Conservation (phyloP, 1,139 yeast genomes). For the Yamadazyma triangularis region DNA sequence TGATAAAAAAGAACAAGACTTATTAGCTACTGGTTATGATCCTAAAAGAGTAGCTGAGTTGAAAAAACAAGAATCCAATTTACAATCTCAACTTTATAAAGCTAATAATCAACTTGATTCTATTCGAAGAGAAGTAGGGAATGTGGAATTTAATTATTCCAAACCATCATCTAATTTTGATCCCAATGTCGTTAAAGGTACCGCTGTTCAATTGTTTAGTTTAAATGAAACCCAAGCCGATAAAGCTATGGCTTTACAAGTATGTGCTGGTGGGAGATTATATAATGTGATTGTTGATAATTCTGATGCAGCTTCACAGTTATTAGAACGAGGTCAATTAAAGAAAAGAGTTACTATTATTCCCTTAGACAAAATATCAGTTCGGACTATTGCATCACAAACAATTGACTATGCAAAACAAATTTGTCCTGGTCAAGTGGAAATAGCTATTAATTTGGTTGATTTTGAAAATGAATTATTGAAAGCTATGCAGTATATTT, state of each 20-base stretch:
- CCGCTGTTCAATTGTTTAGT: constrained; percentile 80
- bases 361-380: constrained; percentile 80
- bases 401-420: constrained; percentile 58
- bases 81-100: constrained; percentile 24
- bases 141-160: constrained; percentile 71
- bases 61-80: constrained; percentile 35
- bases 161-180: constrained; percentile 62
- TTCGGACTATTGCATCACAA: constrained; percentile 44
- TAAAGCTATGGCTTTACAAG: constrained; percentile 82
- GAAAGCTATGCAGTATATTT: constrained; percentile 87
- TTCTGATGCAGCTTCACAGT: constrained; percentile 75
- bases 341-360: constrained; percentile 85
- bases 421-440: constrained; percentile 78
- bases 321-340: constrained; percentile 74
- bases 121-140: constrained; percentile 62
- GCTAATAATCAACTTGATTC: constrained; percentile 50
- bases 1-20: constrained; percentile 34
- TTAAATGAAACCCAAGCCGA: constrained; percentile 54
- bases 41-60: constrained; percentile 44
- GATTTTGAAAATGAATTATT: constrained; percentile 66
- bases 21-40: constrained; percentile 58
- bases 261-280: constrained; percentile 89
- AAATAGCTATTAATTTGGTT: constrained; percentile 76
- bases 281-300: constrained; percentile 90
- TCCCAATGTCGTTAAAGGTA: constrained; percentile 68